Evolutionary conservation across 2,329 filamentous ascomycete species (phyloP), one percentile per base, ranked within the genome.

Genomic region (Whalleya microplaca): DNA sequence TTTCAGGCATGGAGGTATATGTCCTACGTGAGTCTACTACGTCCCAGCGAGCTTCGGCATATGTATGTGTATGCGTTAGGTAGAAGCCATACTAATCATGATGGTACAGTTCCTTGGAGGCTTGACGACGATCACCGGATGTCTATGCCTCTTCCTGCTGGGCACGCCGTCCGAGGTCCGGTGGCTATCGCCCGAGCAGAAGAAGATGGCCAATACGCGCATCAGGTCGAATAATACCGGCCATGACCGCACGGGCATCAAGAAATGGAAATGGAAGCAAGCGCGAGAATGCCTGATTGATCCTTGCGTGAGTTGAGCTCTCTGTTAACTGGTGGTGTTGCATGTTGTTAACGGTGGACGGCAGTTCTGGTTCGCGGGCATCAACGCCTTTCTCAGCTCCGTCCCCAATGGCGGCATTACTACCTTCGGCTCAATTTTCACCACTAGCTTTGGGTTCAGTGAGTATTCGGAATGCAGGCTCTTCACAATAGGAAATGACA

Each of bases 1-100:
- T 70, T 71, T 18, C 61, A 75, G 56, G 65, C 73, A 1, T 76
- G 73, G 73, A 63, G 73, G 18, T 75, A 74, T 53, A 75, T 75
- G 68, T 72, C 70, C 10, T 74, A 73, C 53, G 68, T 71, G 44
- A 65, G 69, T 62, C 44, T 27, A 18, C 29, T 2, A 1, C 1
- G 10, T 12, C 8, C 16, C 14, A 4, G 29, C 27, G 23, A 27
- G 9, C 23, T 27, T 27, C 23, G 4, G 23, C 23, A 4, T 27
- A 9, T 27, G n/a, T n/a, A 47, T 16, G 16, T 20, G 19, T 18
- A 21, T 43, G 41, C 23, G 40, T 55, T 53, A 21, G 55, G 44
- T 8, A 6, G 8, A 14, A 18, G 44, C 27, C 45, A 21, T 23
- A 45, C 37, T 6, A 10, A 18, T 56, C 41, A 53, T 16, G 16